These are phyloP conservation scores for Ophiostoma tasmaniense DNA, from an alignment of 2,329 filamentous ascomycete genomes.

Conservation along the genomic window DNA sequence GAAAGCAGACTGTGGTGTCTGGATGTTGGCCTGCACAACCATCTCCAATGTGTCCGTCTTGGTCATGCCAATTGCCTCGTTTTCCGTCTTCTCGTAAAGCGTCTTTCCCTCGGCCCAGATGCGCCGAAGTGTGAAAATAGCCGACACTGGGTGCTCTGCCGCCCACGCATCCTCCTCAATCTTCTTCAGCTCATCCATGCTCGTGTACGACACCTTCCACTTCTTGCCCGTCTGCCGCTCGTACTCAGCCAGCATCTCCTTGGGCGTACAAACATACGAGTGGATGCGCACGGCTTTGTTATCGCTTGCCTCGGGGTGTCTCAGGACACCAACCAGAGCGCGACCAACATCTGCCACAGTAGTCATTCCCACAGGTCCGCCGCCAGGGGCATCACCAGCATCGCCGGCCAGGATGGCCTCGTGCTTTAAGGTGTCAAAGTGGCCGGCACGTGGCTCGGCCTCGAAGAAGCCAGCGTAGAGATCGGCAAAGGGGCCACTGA, in stretches of 20 bases:
- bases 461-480: slow-evolving; percentile 16
- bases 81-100: slow-evolving; percentile 47
- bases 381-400: background rate
- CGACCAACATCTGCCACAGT: slow-evolving; percentile 18
- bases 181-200: slow-evolving; percentile 9
- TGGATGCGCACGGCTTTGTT: slow-evolving; percentile 14
- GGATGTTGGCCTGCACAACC: slow-evolving; percentile 13
- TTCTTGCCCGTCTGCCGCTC: slow-evolving; percentile 15
- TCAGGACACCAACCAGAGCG: slow-evolving; percentile 8
- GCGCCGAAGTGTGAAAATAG: slow-evolving; percentile 16
- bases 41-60: slow-evolving; percentile 17
- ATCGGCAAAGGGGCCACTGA: slow-evolving; percentile 18
- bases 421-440: slow-evolving; percentile 9
- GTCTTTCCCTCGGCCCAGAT: slow-evolving; percentile 33
- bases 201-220: slow-evolving; percentile 15
- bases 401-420: slow-evolving; percentile 9
- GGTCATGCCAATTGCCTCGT: slow-evolving; percentile 35
- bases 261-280: slow-evolving; percentile 14
- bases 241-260: slow-evolving; percentile 15
- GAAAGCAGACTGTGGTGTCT: slow-evolving; percentile 10
- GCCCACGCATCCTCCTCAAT: slow-evolving; percentile 14
- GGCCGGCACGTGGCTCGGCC: slow-evolving; percentile 13
- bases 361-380: slow-evolving; percentile 13
- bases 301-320: slow-evolving; percentile 14
- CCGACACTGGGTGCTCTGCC: slow-evolving; percentile 9